A percentile compares a stretch with the other conserved stretches of the same genome.
phyloP scores from a whole-genome alignment of 768 basidiomycete genomes.

The Boletus sensibilis region DNA sequence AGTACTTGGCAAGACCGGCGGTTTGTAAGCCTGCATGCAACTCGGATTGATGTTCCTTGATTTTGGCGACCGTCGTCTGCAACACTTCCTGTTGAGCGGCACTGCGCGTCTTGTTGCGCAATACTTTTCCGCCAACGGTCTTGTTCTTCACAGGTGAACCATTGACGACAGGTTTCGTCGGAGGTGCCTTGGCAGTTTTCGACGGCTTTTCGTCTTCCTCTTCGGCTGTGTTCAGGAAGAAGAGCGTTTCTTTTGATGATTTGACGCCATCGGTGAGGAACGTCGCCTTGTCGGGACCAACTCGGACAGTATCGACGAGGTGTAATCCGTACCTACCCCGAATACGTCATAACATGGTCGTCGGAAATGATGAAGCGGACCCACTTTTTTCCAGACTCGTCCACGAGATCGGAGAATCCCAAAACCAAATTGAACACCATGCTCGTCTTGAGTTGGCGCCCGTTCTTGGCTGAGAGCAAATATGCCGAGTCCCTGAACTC shows the following conservation, averaged over 20 bases:
- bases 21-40: constrained; percentile 74
- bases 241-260: constrained; percentile 81
- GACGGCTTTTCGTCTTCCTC: constrained; percentile 53
- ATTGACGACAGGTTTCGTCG: constrained; percentile 53
- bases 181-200: constrained; percentile 54
- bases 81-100: constrained; percentile 84
- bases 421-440: constrained; percentile 87
- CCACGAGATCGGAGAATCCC: constrained; percentile 81
- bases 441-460: constrained; percentile 62
- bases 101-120: constrained; percentile 88
- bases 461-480: constrained; percentile 78
- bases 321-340: constrained; percentile 76
- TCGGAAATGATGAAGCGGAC: neutral
- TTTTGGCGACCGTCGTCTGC: constrained; percentile 70
- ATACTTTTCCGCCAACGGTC: constrained; percentile 78
- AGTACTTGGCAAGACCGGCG: constrained; percentile 80
- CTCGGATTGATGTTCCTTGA: constrained; percentile 85
- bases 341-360: neutral
- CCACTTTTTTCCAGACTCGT: constrained; percentile 78
- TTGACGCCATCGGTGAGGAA: constrained; percentile 85
- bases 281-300: constrained; percentile 62
- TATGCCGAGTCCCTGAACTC: constrained; percentile 92
- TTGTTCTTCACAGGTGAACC: constrained; percentile 70
- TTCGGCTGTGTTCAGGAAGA: constrained; percentile 70
- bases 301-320: constrained; percentile 83